Evolutionary conservation across 2,329 filamentous ascomycete genomes (phyloP).

Genomic region (Hypomyces rosellus): DNA sequence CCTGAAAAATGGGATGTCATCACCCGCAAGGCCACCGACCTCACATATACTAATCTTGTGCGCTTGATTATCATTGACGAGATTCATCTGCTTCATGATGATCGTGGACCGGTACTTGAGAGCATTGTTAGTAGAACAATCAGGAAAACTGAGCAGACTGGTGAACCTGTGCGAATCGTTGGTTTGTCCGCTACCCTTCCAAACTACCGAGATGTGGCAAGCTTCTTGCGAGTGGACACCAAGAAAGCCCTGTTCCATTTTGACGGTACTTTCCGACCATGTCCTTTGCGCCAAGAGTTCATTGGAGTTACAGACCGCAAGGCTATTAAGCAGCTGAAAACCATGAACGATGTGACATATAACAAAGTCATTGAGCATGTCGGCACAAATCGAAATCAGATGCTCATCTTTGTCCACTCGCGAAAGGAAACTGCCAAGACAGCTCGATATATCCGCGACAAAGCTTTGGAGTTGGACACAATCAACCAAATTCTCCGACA

Average conservation of each 20-base stretch:
- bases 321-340: slow-evolving; percentile 96
- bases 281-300: slow-evolving; percentile 92
- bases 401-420: slow-evolving; percentile 98
- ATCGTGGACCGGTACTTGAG: slow-evolving; percentile 91
- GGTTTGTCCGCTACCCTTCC: slow-evolving; percentile 92
- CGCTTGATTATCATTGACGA: slow-evolving; percentile 95
- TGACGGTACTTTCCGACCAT: slow-evolving; percentile 87
- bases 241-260: slow-evolving; percentile 91
- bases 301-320: slow-evolving; percentile 97
- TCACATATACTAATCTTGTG: slow-evolving; percentile 96
- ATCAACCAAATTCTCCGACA: slow-evolving; percentile 92
- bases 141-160: slow-evolving; percentile 86
- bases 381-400: slow-evolving; percentile 86
- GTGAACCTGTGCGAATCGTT: slow-evolving; percentile 84
- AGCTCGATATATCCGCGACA: slow-evolving; percentile 90
- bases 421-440: slow-evolving; percentile 98
- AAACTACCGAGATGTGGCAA: slow-evolving; percentile 94
- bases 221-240: slow-evolving; percentile 84
- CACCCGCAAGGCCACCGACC: slow-evolving; percentile 92
- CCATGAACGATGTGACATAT: slow-evolving; percentile 99
- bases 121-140: slow-evolving; percentile 96
- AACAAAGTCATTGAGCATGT: slow-evolving; percentile 96
- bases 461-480: slow-evolving; percentile 92
- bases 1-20: slow-evolving; percentile 99
- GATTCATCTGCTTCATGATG: slow-evolving; percentile 95